These are phyloP conservation scores for Plectosphaerella sp. DNA, from an alignment of 2,329 filamentous ascomycete genomes.

Conservation along the genomic window DNA sequence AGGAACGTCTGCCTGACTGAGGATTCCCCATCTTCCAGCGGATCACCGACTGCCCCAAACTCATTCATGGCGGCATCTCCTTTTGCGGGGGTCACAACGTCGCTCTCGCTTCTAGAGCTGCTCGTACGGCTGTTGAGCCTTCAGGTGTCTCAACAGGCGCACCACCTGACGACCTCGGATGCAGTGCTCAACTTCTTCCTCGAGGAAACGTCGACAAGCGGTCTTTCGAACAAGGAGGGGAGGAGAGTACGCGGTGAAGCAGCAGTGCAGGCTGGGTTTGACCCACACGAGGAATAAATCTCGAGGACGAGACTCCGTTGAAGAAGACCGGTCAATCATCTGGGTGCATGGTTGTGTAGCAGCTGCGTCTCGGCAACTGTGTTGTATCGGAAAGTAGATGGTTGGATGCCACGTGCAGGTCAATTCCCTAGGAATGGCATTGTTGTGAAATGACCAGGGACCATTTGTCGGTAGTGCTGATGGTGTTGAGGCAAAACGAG, in stretches of 20 bases:
- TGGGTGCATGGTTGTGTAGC: too few species aligned
- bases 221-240: slow-evolving; percentile 39
- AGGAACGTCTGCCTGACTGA: not conserved
- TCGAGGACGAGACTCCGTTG: too few species aligned
- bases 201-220: slow-evolving; percentile 51
- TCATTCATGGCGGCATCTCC: slow-evolving; percentile 38
- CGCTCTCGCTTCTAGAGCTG: slow-evolving; percentile 78
- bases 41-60: slow-evolving; percentile 2
- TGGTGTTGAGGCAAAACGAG: too few species aligned
- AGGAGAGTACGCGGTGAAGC: slow-evolving; percentile 40
- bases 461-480: too few species aligned
- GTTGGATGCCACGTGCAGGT: too few species aligned
- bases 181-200: slow-evolving; percentile 88
- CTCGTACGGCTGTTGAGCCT: slow-evolving; percentile 79
- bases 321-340: too few species aligned
- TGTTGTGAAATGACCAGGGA: slow-evolving; percentile 9
- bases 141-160: slow-evolving; percentile 87
- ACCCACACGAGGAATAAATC: slow-evolving; percentile 44
- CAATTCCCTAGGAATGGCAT: too few species aligned
- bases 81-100: slow-evolving; percentile 49
- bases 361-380: too few species aligned
- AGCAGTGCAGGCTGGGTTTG: slow-evolving; percentile 47
- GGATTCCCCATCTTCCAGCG: slow-evolving; percentile 7
- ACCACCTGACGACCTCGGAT: slow-evolving; percentile 85
- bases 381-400: too few species aligned